Conservation (phyloP, 73 alveolate species). For the Tetrahymena malaccensis region DNA sequence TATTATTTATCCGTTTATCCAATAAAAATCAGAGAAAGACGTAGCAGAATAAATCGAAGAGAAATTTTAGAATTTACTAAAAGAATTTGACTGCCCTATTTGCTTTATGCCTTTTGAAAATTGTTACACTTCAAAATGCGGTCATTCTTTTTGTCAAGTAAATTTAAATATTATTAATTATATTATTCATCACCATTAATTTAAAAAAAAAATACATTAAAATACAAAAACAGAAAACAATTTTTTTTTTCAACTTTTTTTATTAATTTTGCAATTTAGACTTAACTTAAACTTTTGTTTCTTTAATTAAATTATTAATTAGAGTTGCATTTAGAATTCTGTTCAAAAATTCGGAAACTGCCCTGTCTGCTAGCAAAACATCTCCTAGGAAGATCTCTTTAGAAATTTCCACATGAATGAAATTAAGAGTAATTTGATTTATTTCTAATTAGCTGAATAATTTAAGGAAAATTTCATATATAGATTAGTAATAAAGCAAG, state of each 20-base stretch:
- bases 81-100: not conserved
- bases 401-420: not conserved
- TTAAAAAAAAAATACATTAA: not conserved
- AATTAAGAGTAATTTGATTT: not conserved
- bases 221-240: not conserved
- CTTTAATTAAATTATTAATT: not conserved
- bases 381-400: not conserved
- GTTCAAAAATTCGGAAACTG: not conserved
- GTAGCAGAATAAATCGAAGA: not conserved
- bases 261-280: too few species aligned
- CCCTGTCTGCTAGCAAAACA: not conserved
- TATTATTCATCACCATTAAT: not conserved
- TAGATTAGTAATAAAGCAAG: too few species aligned
- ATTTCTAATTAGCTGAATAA: not conserved
- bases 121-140: not conserved
- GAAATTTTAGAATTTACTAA: not conserved
- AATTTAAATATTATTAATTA: not conserved
- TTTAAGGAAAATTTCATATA: not conserved
- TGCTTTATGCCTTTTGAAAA: not conserved
- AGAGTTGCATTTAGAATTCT: not conserved
- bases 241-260: too few species aligned
- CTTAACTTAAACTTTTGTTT: too few species aligned
- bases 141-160: not conserved
- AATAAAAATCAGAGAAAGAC: not conserved
- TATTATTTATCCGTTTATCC: not conserved